A percentile compares a stretch with the other conserved stretches of the same genome.
Evolutionary conservation across 495 filamentous ascomycete species (phyloP).

Genomic region (Podospora sp.): DNA sequence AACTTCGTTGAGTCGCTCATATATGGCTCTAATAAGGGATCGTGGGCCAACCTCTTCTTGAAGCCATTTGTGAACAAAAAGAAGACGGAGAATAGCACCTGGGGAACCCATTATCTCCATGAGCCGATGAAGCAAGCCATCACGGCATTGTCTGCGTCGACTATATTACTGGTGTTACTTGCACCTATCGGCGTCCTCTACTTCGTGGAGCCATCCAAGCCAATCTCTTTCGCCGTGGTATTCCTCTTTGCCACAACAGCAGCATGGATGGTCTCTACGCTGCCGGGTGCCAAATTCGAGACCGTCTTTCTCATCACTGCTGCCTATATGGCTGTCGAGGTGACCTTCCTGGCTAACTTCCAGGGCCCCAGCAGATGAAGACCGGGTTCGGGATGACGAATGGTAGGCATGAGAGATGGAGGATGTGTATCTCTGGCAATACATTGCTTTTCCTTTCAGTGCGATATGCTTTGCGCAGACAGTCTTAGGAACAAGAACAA

Average conservation of each 20-base stretch:
- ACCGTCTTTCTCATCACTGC: conserved; percentile 14
- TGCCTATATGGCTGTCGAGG: conserved; percentile 23
- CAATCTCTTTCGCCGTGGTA: conserved; percentile 6
- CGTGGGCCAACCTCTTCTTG: neutral
- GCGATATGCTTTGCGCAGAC: no score
- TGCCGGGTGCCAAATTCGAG: conserved; percentile 21
- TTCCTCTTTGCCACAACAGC: conserved; percentile 5
- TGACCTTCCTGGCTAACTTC: conserved; percentile 21
- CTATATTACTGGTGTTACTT: neutral
- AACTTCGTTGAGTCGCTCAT: conserved; percentile 12
- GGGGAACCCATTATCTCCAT: neutral
- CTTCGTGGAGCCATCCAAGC: conserved; percentile 9
- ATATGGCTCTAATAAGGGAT: neutral
- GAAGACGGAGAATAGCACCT: neutral
- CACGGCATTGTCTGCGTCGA: neutral
- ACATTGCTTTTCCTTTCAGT: no score
- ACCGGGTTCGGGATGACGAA: neutral
- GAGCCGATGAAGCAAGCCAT: conserved; percentile 6
- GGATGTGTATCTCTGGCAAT: no score
- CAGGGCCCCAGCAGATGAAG: neutral
- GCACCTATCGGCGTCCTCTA: conserved; percentile 13
- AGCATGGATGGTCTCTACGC: neutral
- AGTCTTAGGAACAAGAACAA: no score
- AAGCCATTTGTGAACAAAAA: conserved; percentile 9
- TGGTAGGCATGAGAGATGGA: no score